A percentile compares a stretch with the other conserved stretches of the same genome.
Evolutionary conservation across 441 rosid genomes (phyloP).

Genomic region (Adansonia rubrostipa): DNA sequence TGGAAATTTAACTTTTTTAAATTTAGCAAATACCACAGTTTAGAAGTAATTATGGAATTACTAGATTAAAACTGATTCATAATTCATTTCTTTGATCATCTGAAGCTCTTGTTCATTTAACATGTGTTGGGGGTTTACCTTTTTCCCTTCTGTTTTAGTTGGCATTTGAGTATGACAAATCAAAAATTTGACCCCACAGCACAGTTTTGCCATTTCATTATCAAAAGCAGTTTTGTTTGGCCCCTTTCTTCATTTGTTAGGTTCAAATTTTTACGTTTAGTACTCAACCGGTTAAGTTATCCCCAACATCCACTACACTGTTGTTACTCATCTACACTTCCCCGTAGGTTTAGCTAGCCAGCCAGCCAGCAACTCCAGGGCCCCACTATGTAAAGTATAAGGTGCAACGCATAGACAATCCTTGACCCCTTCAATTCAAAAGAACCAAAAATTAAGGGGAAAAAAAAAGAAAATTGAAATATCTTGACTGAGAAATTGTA

Average conservation of each 20-base stretch:
- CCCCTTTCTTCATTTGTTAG: not conserved
- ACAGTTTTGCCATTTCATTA: not conserved
- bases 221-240: not conserved
- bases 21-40: too few relatives aligned
- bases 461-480: not conserved
- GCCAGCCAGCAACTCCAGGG: not conserved
- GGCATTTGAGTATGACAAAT: slow-evolving; percentile 1
- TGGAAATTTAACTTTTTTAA: too few relatives aligned
- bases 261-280: not conserved
- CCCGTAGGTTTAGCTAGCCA: not conserved
- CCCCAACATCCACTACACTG: not conserved
- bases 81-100: too few relatives aligned
- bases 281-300: not conserved
- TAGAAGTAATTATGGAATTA: too few relatives aligned
- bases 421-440: not conserved
- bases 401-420: not conserved
- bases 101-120: too few relatives aligned
- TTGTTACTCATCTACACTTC: not conserved
- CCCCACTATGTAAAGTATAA: not conserved
- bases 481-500: not conserved
- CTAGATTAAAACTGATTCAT: too few relatives aligned
- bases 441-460: too few relatives aligned
- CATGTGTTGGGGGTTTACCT: too few relatives aligned
- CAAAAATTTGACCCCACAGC: slow-evolving; percentile 17
- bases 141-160: not conserved